phyloP scores from a whole-genome alignment of 768 basidiomycete genomes.

The Chalciporus piperatus region DNA sequence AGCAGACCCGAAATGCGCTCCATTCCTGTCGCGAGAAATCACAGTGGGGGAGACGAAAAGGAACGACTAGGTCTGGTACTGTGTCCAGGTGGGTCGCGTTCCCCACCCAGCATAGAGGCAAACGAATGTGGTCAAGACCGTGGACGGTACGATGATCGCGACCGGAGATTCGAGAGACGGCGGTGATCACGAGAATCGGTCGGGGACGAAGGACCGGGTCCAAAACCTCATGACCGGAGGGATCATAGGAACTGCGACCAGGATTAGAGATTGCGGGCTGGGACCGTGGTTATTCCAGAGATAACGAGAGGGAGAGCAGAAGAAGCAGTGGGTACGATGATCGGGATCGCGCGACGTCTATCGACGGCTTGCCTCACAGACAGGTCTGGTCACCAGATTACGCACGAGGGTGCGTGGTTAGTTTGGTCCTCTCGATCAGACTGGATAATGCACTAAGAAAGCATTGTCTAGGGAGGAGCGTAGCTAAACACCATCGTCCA shows the following conservation, averaged over 20 bases:
- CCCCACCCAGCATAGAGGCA: slow-evolving; percentile 35
- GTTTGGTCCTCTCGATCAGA: too few species aligned
- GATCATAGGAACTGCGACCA: slow-evolving; percentile 16
- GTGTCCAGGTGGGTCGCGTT: slow-evolving; percentile 50
- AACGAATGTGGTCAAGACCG: slow-evolving; percentile 7
- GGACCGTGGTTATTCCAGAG: slow-evolving; percentile 31
- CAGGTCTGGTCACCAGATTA: too few species aligned
- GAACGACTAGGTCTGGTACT: slow-evolving; percentile 32
- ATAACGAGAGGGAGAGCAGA: slow-evolving; percentile 13
- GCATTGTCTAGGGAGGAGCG: too few species aligned
- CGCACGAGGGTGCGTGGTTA: too few species aligned
- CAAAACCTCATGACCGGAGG: slow-evolving; percentile 16
- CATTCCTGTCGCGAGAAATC: slow-evolving; percentile 76
- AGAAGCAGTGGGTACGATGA: neutral
- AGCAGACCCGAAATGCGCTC: slow-evolving; percentile 66
- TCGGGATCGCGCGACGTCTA: slow-evolving; percentile 14
- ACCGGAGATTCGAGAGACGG: slow-evolving; percentile 14
- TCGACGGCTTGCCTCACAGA: too few species aligned
- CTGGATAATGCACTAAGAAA: too few species aligned
- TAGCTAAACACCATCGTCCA: too few species aligned
- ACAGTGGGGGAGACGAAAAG: slow-evolving; percentile 37
- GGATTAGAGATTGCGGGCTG: slow-evolving; percentile 30
- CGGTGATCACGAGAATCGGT: slow-evolving; percentile 8
- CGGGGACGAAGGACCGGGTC: slow-evolving; percentile 12
- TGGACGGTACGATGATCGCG: slow-evolving; percentile 13